These are phyloP conservation scores for Citrus australasica DNA, from an alignment of 345 rosid species.

Conservation along the genomic window DNA sequence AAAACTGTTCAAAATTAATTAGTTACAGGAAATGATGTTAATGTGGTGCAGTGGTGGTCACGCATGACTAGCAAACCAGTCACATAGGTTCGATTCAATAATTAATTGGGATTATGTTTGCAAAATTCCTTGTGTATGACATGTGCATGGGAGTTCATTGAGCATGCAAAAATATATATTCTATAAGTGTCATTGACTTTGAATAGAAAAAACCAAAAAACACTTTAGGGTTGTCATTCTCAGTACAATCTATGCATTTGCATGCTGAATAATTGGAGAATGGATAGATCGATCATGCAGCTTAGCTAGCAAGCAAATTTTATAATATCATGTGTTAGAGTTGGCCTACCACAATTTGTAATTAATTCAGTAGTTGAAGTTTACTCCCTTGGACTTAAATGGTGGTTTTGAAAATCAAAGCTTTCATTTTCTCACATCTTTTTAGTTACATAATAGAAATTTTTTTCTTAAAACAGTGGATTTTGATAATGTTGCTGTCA, in stretches of 20 bases:
- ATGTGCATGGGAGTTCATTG: neutral
- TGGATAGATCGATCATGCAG: neutral
- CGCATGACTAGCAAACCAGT: neutral
- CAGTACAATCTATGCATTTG: constrained; percentile 21
- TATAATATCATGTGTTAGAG: constrained; percentile 4
- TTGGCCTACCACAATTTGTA: constrained; percentile 13
- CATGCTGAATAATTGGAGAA: constrained; percentile 23
- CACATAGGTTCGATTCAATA: neutral
- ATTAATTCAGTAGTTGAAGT: constrained; percentile 7
- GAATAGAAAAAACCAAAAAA: constrained; percentile 9
- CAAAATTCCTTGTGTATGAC: constrained; percentile 4
- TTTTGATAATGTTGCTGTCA: neutral
- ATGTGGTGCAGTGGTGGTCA: neutral
- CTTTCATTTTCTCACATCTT: too few species aligned
- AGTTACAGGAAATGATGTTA: neutral
- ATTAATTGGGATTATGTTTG: neutral
- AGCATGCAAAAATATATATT: neutral
- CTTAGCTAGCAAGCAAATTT: neutral
- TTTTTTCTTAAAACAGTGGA: too few species aligned
- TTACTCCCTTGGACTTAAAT: neutral
- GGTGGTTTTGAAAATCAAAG: neutral
- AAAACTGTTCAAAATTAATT: neutral
- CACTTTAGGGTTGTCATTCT: constrained; percentile 22
- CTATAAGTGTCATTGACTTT: constrained; percentile 17
- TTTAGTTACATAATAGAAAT: too few species aligned